Base-by-base conservation (phyloP, 1,284 basidiomycete genomes). In the Hymenochaete sp. region DNA sequence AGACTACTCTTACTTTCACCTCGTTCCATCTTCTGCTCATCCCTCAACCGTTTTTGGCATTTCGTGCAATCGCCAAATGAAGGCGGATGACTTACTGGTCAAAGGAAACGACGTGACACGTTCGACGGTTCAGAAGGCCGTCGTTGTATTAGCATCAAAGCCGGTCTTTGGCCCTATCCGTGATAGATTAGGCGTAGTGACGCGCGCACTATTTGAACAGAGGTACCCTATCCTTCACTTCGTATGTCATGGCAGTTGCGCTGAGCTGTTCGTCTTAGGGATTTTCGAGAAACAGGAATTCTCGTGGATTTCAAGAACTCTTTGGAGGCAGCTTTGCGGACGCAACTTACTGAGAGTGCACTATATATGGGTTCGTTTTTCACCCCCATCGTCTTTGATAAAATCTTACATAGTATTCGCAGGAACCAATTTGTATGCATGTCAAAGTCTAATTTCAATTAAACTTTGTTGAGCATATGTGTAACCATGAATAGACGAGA, bases 51-150 rank as follows among this genome's bases (percentile, higher is more conserved):
- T 96, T 38, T 97, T 96, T 59, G 93, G 93, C 25, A 96, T 97
- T 58, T 95, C 91, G 78, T 96, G 95, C 65, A 98, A 98, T 57
- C 89, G 95, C 32, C 95, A 99, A 68, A 91, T 99, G 37, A 73
- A 86, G 5, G 72, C 93, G 1, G 73, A 84, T 1, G 73, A 82
- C 16, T 71, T 99, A n/a, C 67, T 92, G 4, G 79, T 83, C 44
- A 87, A 87, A 57, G 79, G 81, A 21, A 71, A 79, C 11, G 92
- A 97, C 57, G 91, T 98, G 7, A 98, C 95, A 4, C 79, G 95
- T 14, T 92, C 88, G 22, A 98, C 86, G 11, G 95, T 99, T 0
- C 95, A 99, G 63, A 99, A 98, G 61, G 95, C 96, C 0, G 88
- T 99, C 3, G 90, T 98, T 0, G 88, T 98, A 2, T 71, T 98